Evolutionary conservation across 345 rosid genomes (phyloP).

Genomic region (Gossypium herbaceum): DNA sequence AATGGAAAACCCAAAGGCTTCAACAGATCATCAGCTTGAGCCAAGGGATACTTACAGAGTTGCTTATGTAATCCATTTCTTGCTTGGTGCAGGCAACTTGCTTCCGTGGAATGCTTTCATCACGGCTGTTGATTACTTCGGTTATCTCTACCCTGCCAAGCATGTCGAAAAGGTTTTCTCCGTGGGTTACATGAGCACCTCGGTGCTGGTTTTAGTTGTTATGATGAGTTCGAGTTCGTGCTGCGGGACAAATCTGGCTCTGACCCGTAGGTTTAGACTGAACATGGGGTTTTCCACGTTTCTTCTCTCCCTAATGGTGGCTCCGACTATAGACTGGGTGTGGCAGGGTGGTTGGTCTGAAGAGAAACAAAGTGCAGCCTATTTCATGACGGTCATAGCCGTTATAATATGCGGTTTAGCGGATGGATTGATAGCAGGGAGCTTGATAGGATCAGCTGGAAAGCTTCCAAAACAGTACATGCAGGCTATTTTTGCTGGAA

Average conservation of each 20-base stretch:
- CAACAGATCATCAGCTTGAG: constrained; percentile 27
- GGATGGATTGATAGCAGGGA: constrained; percentile 85
- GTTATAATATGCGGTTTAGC: constrained; percentile 80
- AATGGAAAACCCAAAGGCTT: constrained; percentile 42
- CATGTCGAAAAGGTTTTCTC: constrained; percentile 85
- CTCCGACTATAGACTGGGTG: constrained; percentile 63
- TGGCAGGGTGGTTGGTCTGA: constrained; percentile 26
- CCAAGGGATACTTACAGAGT: constrained; percentile 59
- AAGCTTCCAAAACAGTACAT: constrained; percentile 83
- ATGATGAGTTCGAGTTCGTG: constrained; percentile 47
- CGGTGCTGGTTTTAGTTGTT: constrained; percentile 55
- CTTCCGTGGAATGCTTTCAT: constrained; percentile 96
- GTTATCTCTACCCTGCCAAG: constrained; percentile 56
- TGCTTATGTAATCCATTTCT: constrained; percentile 78
- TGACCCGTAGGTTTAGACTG: constrained; percentile 58
- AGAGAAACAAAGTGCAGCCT: constrained; percentile 35
- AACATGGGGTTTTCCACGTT: constrained; percentile 79
- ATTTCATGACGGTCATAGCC: constrained; percentile 47
- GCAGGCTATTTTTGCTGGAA: constrained; percentile 96
- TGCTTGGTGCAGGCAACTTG: constrained; percentile 89
- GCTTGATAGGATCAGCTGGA: constrained; percentile 82
- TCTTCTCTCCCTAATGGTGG: constrained; percentile 61
- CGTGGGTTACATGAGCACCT: constrained; percentile 84
- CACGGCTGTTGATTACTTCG: constrained; percentile 84
- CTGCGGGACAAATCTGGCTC: constrained; percentile 48